Conservation (phyloP, 192 early-diverging fungal species). For the Entomortierella beljakovae region DNA sequence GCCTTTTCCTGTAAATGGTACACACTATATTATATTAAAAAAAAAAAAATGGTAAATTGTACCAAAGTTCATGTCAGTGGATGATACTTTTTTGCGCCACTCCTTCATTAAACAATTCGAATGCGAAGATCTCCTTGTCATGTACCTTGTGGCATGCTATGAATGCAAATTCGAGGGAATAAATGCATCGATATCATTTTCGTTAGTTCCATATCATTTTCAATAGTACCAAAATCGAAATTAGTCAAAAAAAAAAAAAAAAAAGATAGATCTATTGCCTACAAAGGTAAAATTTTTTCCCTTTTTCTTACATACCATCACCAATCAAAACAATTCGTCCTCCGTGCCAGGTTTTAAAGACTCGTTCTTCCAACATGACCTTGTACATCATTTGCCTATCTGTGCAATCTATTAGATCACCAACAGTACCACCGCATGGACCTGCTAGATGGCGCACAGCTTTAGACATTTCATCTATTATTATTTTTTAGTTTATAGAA, state of each 20-base stretch:
- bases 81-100: too few relatives aligned
- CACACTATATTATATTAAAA: background rate
- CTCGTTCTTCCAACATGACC: conserved; percentile 27
- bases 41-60: background rate
- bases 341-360: conserved; percentile 19
- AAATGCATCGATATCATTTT: too few relatives aligned
- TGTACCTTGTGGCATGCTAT: conserved; percentile 33
- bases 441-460: conserved; percentile 19
- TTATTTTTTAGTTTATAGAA: too few relatives aligned
- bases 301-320: background rate
- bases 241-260: background rate
- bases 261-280: background rate
- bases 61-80: too few relatives aligned
- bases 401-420: conserved; percentile 19
- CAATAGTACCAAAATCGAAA: background rate
- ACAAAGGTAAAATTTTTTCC: too few relatives aligned
- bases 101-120: too few relatives aligned
- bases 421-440: conserved; percentile 1
- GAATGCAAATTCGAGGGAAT: background rate
- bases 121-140: too few relatives aligned
- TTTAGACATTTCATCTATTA: conserved; percentile 30
- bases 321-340: conserved; percentile 29
- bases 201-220: too few relatives aligned
- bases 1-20: conserved; percentile 17
- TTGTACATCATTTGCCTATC: conserved; percentile 13